Conservation (phyloP, 139 green algal species). For the Ettlia oleoabundans region DNA sequence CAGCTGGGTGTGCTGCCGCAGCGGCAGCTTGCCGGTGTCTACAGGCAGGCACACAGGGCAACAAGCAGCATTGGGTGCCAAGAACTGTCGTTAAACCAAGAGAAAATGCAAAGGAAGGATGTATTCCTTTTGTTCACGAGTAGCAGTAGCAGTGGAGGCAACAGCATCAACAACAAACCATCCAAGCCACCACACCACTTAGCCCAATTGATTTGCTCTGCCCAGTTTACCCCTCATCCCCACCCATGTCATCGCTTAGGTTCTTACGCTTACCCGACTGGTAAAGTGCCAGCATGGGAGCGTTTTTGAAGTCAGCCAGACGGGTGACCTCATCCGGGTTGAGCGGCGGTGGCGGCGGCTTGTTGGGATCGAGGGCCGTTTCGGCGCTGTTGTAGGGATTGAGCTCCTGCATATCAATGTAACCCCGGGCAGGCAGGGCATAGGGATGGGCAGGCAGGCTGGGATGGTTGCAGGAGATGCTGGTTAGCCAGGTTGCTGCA, state of each 20-base stretch:
- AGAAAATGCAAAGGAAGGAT: too few species aligned
- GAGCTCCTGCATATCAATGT: constrained; percentile 29
- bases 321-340: neutral
- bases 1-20: constrained; percentile 30
- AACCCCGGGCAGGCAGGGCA: neutral
- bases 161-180: too few species aligned
- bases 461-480: neutral
- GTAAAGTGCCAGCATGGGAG: constrained; percentile 36
- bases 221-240: too few species aligned
- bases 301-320: constrained; percentile 47
- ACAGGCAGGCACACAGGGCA: neutral
- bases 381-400: constrained; percentile 38
- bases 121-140: too few species aligned
- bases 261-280: constrained; percentile 26
- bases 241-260: too few species aligned
- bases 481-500: too few species aligned
- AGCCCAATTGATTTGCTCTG: too few species aligned
- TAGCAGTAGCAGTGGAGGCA: too few species aligned
- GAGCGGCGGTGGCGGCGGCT: neutral
- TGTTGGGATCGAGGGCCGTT: neutral
- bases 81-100: too few species aligned
- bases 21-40: constrained; percentile 40
- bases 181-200: too few species aligned
- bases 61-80: neutral
- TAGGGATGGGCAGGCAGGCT: neutral